Base-by-base conservation (phyloP, 208 protist genomes). In the Wallacemonas sp. region DNA sequence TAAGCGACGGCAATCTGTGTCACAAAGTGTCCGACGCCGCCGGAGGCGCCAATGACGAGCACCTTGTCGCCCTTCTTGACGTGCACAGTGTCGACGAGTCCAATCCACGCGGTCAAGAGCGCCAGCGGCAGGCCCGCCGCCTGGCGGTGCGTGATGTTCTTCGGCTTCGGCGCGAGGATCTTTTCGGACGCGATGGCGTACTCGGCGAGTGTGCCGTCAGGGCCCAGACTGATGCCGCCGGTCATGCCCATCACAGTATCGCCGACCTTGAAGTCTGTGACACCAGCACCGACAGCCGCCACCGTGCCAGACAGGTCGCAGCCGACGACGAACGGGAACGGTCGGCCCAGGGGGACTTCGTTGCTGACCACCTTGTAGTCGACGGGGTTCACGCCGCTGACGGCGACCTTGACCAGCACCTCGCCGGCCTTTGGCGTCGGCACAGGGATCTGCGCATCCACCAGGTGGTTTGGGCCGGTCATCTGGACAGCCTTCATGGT, bases 161-260 rank as follows among this genome's bases (percentile, higher is more conserved):
- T 57, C 29, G 66, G 66, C 49, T 72, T 72, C 16, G 16, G 55
- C 2, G 57, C 55, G n/a, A 72, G 20, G 23, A 72, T 20, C 4
- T 41, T 22, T 8, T 36, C 55, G 14, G 12, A 20, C 4, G 66
- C 66, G 25, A 72, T 63, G 28, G 62, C 48, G 52, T 67, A 69
- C 59, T 72, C 57, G 36, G 67, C 67, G 26, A 72, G 67, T 3
- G 67, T 66, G 31, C 67, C 67, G 16, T 65, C n/a, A 5, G 65
- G 65, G 36, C 46, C 49, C 4, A 0, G 29, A 14, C 54, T 29
- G 49, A 72, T 39, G 25, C 67, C 48, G 39, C 67, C 67, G 1
- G 67, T 66, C 57, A 65, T 66, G 46, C 67, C 67, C 4, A 61
- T 52, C 5, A 72, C 66, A 38, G 63, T 55, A 28, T 72, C 66